These are phyloP conservation scores for Coemansia sp. DNA, from an alignment of 192 early-diverging fungal genomes.

Conservation along the genomic window DNA sequence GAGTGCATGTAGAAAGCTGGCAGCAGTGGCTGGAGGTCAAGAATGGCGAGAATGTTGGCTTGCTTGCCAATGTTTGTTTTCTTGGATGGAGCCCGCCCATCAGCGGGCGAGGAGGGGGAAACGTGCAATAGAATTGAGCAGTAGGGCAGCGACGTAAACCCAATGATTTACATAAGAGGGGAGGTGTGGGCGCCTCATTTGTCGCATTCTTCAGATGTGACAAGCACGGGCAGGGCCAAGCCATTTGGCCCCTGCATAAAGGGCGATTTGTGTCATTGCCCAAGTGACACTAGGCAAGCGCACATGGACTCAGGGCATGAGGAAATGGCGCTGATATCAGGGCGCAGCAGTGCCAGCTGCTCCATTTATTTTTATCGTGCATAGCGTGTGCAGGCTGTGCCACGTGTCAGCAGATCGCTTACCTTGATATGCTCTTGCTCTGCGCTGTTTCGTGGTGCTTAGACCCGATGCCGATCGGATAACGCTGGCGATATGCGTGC, in stretches of 20 bases:
- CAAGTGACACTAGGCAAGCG: background rate
- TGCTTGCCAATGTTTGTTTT: conserved; percentile 2
- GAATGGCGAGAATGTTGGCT: conserved; percentile 4
- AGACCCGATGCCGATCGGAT: background rate
- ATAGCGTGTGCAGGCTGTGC: background rate
- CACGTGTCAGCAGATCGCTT: background rate
- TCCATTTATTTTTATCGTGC: background rate
- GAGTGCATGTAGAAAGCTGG: background rate
- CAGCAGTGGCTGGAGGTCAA: background rate
- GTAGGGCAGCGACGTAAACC: background rate
- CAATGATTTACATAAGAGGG: background rate
- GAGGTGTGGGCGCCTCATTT: background rate
- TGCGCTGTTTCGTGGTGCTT: background rate
- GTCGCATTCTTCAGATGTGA: background rate
- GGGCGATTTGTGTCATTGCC: background rate
- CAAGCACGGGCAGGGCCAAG: background rate
- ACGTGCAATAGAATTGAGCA: conserved; percentile 3
- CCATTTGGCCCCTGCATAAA: conserved; percentile 3
- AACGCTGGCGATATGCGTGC: background rate
- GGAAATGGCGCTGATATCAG: background rate
- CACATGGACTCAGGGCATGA: background rate
- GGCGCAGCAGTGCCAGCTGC: background rate
- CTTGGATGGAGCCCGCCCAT: background rate
- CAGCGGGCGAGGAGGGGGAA: background rate
- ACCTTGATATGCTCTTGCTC: background rate